Base-by-base conservation (phyloP, 176 grass and related monocot species). In the Alopecurus myosuroides region DNA sequence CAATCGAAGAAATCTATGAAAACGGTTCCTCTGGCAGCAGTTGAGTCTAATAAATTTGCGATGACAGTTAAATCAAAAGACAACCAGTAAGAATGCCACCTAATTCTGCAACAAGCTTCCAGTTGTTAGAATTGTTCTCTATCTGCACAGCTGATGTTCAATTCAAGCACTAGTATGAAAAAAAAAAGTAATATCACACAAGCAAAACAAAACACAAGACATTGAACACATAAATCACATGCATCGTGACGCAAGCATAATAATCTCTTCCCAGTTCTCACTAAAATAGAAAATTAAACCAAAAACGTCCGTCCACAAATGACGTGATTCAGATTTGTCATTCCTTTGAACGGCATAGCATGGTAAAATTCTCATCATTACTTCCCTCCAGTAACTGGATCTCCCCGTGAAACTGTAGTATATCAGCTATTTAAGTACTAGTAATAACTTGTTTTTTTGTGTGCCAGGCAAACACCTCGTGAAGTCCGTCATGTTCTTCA, bases 71-170 rank as follows among this genome's bases (percentile, higher is more conserved):
- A 90, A 94, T 97, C 88, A 91, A 94, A 93, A 86, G 71, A 82
- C 37, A 90, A 95, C 90, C 94, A 91, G 36, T 74, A 85, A 82
- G 65, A 82, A 91, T 90, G 90, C 85, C 93, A 83, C 86, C 84
- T 83, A 89, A 86, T 92, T 94, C 94, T 88, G 91, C 89, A 94
- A 91, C 88, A 93, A 97, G 87, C 84, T 94, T 93, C 82, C 88
- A 76, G 74, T 89, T 82, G 81, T 85, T 77, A 97, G 91, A 91
- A 82, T 81, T 83, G 48, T 75, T 88, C 80, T 84, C 82, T 88
- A 80, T 90, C 63, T 92, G 88, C 85, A 95, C 69, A 82, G 88
- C 68, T 88, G 80, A 78, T 72, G 78, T 82, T 88, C 17, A 90
- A 86, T 86, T 78, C 53, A 86, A 77, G 45, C 55, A 83, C 35